Evolutionary conservation across 345 rosid genomes (phyloP), one percentile per base, ranked within the genome.

Genomic region (Ceriops tagal): DNA sequence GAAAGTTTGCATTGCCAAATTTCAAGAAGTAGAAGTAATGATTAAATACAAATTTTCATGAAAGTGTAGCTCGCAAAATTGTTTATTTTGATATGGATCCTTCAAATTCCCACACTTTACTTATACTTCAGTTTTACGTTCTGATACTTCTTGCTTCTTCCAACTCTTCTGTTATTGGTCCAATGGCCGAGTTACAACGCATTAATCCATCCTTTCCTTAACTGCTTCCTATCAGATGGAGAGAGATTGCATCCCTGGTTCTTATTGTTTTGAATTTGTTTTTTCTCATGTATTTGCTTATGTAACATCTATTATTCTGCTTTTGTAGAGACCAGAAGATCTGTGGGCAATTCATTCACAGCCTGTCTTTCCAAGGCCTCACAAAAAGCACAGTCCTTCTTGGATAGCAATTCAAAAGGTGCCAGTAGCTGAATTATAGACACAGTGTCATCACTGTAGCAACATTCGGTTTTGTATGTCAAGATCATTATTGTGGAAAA

Each of bases 381-480:
- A 95, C 81, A 86, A 78, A 75, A 88, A 69, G 80, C 72, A 86
- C 53, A 85, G 77, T 82, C 65, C 86, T 69, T 83, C 84, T 66
- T 95, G 99, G 99, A 65, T 66, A 69, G 99, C 96, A 65, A 90
- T 95, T 66, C 89, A 84, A 69, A 88, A 90, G 97, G 97, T 86
- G 72, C 4, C 21, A 51, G 24, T 43, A 16, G 1, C 27, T 26
- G 13, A 18, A 51, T 53, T 20, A 56, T 55, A 27, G 59, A 24
- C 15, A 22, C 9, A 28, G 10, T 56, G 24, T 22, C 22, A 3
- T 43, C 18, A 43, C 15, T 13, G 5, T 43, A 43, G 19, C 49
- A 13, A 43, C 18, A 43, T 43, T 43, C 19, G 13, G 18, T 43
- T 43, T 43, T 43, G 19, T 43, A 15, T 13, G 1, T 43, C 49